Conservation (phyloP, 2,329 filamentous ascomycete species). For the Stachybotrys chartarum region DNA sequence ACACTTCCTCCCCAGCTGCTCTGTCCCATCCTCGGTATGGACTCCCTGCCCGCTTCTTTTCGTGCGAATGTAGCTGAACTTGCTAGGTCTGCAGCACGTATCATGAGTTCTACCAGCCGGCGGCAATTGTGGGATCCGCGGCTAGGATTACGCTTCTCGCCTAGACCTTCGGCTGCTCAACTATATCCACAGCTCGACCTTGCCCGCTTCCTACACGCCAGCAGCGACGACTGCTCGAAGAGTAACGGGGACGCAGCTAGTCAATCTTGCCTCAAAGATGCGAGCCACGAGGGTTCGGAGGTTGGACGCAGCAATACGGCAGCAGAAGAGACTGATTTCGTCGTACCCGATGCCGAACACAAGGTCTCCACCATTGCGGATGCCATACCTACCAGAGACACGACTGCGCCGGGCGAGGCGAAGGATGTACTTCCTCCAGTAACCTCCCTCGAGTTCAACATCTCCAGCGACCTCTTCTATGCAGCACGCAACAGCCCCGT, state of each 20-base stretch:
- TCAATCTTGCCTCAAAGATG: background rate
- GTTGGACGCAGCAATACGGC: background rate
- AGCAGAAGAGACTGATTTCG: no score
- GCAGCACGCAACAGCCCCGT: constrained; percentile 38
- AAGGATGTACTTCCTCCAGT: constrained; percentile 11
- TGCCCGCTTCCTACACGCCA: constrained; percentile 16
- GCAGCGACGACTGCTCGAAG: background rate
- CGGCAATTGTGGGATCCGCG: constrained; percentile 19
- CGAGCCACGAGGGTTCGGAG: background rate
- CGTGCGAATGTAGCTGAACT: no score
- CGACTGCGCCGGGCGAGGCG: no score
- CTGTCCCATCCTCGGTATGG: no score
- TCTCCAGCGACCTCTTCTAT: constrained; percentile 20
- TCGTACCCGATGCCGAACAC: no score
- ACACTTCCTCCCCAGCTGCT: background rate
- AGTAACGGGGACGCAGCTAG: no score
- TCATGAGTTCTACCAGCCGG: background rate
- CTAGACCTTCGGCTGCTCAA: constrained; percentile 7
- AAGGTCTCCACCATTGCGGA: no score
- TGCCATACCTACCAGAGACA: no score
- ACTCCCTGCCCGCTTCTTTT: no score
- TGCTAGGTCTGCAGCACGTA: background rate
- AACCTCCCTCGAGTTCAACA: constrained; percentile 20
- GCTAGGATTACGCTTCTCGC: constrained; percentile 21
- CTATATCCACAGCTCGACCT: constrained; percentile 18